Evolutionary conservation across 441 rosid species (phyloP).

Genomic region (Populus trichocarpa): DNA sequence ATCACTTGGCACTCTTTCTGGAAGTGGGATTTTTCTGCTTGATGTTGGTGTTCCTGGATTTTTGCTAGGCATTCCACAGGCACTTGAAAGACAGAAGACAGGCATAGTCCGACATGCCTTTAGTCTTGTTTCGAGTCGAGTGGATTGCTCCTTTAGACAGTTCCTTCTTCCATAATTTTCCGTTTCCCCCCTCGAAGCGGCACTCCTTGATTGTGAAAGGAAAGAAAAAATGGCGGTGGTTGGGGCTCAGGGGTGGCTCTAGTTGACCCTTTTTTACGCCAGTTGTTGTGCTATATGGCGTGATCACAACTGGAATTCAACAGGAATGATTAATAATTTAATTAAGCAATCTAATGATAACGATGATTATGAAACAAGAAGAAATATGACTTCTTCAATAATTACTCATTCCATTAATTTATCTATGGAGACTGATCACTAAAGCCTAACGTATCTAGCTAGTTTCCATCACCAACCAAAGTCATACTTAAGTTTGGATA

Average conservation of each 20-base stretch:
- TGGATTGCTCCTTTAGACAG: neutral
- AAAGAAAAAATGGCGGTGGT: neutral
- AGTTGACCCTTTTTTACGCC: neutral
- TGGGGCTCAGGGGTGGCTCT: no score
- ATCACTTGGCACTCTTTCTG: neutral
- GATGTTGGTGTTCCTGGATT: neutral
- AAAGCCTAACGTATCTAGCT: neutral
- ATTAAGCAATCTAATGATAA: neutral
- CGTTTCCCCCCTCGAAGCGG: neutral
- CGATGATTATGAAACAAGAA: neutral
- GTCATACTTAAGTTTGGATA: neutral
- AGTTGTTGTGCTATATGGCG: neutral
- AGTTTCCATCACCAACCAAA: neutral
- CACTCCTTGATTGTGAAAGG: neutral
- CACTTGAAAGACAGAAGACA: neutral
- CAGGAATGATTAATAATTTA: no score
- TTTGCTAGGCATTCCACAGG: neutral
- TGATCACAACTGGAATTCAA: neutral
- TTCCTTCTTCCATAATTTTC: neutral
- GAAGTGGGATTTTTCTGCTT: neutral
- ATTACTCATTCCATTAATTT: no score
- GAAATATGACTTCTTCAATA: neutral
- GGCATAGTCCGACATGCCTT: neutral
- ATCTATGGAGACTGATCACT: neutral
- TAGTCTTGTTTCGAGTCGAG: neutral